phyloP scores from a whole-genome alignment of 495 filamentous ascomycete genomes.

The Neurospora sp. region DNA sequence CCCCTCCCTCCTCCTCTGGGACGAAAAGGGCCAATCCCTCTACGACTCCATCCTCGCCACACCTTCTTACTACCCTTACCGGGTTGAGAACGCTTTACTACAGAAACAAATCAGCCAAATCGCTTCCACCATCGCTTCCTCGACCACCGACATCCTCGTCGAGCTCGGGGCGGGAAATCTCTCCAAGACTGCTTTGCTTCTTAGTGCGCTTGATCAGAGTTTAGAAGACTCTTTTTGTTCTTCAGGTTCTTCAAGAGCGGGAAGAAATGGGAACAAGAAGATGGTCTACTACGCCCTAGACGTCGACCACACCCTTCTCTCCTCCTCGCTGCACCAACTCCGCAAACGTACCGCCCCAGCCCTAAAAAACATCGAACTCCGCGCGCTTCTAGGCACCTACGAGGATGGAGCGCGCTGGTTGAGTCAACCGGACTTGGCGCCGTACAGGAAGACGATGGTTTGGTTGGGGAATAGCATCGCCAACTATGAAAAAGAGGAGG shows the following conservation, averaged over 20 bases:
- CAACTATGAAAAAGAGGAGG: slow-evolving; percentile 4
- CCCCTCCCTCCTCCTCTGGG: slow-evolving; percentile 8
- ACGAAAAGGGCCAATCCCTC: slow-evolving; percentile 9
- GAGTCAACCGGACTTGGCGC: background rate
- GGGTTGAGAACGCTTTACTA: slow-evolving; percentile 1
- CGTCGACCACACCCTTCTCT: slow-evolving; percentile 5
- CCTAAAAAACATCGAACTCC: background rate
- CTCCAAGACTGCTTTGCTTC: slow-evolving; percentile 4
- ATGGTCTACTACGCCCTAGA: slow-evolving; percentile 10
- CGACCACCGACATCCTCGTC: slow-evolving; percentile 4
- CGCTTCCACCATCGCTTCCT: slow-evolving; percentile 1
- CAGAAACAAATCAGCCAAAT: background rate
- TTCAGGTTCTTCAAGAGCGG: background rate
- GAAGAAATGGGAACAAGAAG: background rate
- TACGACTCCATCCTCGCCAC: slow-evolving; percentile 7
- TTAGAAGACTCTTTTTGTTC: background rate
- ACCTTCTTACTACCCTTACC: slow-evolving; percentile 9
- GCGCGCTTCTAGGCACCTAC: slow-evolving; percentile 7
- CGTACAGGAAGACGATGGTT: slow-evolving; percentile 1
- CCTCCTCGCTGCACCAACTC: background rate
- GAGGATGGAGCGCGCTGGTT: slow-evolving; percentile 8
- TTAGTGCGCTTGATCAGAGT: background rate
- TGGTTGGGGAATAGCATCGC: slow-evolving; percentile 10
- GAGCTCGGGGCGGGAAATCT: slow-evolving; percentile 10
- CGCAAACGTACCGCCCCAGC: background rate